phyloP scores from a whole-genome alignment of 2,329 filamentous ascomycete genomes.

The Botrytis pseudocinerea region DNA sequence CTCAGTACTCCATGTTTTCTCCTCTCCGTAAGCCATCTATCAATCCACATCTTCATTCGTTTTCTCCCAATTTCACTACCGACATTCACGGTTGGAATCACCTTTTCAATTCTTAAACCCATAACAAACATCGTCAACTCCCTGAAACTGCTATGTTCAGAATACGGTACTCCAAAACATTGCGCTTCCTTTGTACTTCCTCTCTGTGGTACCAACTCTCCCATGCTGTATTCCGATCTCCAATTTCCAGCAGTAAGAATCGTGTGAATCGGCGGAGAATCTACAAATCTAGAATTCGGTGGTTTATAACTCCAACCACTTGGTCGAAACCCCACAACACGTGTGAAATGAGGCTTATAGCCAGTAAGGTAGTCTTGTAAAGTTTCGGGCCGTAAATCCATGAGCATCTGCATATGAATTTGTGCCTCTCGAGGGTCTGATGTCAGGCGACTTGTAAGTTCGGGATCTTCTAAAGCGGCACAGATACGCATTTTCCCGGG shows the following conservation, averaged over 20 bases:
- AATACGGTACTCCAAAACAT: constrained; percentile 94
- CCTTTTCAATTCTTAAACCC: constrained; percentile 78
- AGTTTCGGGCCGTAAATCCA: constrained; percentile 90
- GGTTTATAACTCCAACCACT: constrained; percentile 93
- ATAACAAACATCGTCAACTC: constrained; percentile 94
- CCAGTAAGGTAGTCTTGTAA: constrained; percentile 83
- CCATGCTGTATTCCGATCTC: constrained; percentile 70
- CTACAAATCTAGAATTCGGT: constrained; percentile 60
- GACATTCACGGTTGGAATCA: constrained; percentile 91
- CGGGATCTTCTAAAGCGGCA: constrained; percentile 79
- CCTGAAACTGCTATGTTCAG: constrained; percentile 91
- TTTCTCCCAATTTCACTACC: constrained; percentile 58
- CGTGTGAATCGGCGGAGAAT: constrained; percentile 62
- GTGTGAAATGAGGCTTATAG: constrained; percentile 78
- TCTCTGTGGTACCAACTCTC: constrained; percentile 76
- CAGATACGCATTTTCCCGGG: constrained; percentile 82
- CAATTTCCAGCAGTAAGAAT: constrained; percentile 65
- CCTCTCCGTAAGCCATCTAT: constrained; percentile 61
- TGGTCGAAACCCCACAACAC: constrained; percentile 86
- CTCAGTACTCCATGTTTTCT: constrained; percentile 54
- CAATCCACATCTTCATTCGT: constrained; percentile 65
- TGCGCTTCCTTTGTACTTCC: constrained; percentile 80
- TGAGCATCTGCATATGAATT: constrained; percentile 96
- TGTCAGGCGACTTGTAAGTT: constrained; percentile 76
- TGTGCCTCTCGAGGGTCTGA: constrained; percentile 80